A percentile compares a stretch with the other conserved stretches of the same genome.
Evolutionary conservation across 768 basidiomycete species (phyloP).

Genomic region (Paxillus rubicundulus): DNA sequence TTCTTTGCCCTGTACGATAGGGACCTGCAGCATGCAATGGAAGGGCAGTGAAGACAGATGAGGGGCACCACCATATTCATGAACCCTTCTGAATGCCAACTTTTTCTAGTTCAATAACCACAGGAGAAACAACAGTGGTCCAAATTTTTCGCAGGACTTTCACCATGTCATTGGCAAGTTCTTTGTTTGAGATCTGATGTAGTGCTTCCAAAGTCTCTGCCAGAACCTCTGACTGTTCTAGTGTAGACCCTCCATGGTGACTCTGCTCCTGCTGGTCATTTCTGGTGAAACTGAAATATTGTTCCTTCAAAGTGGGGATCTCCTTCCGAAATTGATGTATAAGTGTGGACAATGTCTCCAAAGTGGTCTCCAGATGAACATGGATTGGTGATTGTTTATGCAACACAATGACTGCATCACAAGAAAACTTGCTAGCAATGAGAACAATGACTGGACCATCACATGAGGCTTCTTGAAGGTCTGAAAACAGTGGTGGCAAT

Average conservation of each 20-base stretch:
- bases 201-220: too few relatives aligned
- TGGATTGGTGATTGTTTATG: background rate
- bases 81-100: background rate
- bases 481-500: slow-evolving; percentile 9
- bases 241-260: too few relatives aligned
- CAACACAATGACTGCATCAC: slow-evolving; percentile 13
- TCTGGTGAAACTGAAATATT: too few relatives aligned
- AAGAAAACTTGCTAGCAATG: slow-evolving; percentile 11
- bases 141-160: background rate
- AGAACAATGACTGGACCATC: slow-evolving; percentile 19
- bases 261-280: too few relatives aligned
- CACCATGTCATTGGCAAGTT: background rate
- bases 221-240: too few relatives aligned
- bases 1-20: background rate
- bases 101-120: background rate
- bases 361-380: background rate
- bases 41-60: slow-evolving; percentile 2
- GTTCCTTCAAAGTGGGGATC: background rate
- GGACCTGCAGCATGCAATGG: slow-evolving; percentile 13
- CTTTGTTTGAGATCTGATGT: background rate
- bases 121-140: background rate
- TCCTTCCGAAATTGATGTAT: background rate
- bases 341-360: background rate
- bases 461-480: slow-evolving; percentile 12
- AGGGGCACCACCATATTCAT: slow-evolving; percentile 11